phyloP scores from a whole-genome alignment of 1,284 basidiomycete species.

The Macrocybe sp. region DNA sequence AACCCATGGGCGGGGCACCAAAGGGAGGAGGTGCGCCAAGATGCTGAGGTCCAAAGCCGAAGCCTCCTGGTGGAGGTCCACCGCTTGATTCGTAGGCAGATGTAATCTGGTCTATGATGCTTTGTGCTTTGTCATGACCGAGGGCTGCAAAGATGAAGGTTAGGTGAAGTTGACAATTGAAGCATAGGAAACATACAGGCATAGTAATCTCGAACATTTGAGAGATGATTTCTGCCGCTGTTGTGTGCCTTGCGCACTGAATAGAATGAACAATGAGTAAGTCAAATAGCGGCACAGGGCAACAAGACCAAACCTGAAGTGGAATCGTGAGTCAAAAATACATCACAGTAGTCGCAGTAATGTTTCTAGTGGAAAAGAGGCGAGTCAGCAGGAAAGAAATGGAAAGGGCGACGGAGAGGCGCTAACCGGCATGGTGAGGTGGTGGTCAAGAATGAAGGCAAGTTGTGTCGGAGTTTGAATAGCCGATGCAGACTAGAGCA shows the following conservation, averaged over 20 bases:
- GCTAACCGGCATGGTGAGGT: conserved; percentile 48
- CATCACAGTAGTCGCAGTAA: conserved; percentile 92
- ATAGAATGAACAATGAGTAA: conserved; percentile 8
- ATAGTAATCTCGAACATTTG: conserved; percentile 97
- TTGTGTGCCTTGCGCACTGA: conserved; percentile 97
- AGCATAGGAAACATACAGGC: conserved; percentile 56
- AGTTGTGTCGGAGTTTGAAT: conserved; percentile 22
- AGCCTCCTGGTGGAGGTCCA: conserved; percentile 81
- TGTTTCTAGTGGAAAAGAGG: conserved; percentile 56
- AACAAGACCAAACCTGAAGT: conserved; percentile 59
- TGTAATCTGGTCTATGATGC: conserved; percentile 94
- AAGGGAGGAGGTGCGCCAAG: conserved; percentile 52
- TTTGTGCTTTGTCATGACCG: conserved; percentile 95
- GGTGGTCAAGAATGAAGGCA: conserved; percentile 8
- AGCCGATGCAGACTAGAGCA: conserved; percentile 16
- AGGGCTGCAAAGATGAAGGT: conserved; percentile 51
- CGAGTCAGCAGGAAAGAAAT: conserved; percentile 6
- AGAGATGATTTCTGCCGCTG: conserved; percentile 92
- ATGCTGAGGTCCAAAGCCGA: conserved; percentile 75
- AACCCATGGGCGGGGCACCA: conserved; percentile 42
- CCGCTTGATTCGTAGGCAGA: conserved; percentile 83
- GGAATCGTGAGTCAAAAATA: conserved; percentile 86
- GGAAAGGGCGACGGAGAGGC: conserved; percentile 2
- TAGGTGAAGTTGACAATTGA: not conserved
- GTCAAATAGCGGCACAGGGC: conserved; percentile 7